Evolutionary conservation across 2,329 filamentous ascomycete species (phyloP).

Genomic region (Fusarium miscanthi): DNA sequence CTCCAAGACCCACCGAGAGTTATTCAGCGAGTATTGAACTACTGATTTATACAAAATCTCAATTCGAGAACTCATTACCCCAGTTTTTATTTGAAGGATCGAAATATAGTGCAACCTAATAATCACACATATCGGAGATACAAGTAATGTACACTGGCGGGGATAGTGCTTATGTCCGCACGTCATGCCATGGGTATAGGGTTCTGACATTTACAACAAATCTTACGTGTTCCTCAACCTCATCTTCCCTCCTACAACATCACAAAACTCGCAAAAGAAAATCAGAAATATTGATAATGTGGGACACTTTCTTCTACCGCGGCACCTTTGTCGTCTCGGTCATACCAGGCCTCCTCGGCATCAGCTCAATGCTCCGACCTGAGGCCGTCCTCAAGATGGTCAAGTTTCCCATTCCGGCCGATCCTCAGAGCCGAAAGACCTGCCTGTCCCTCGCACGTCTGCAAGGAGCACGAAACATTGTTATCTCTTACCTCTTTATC

Average conservation of each 20-base stretch:
- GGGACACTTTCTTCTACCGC: conserved; percentile 25
- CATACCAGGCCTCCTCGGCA: conserved; percentile 30
- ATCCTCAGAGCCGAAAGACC: conserved; percentile 23
- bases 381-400: conserved; percentile 15
- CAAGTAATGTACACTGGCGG: neutral
- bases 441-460: conserved; percentile 12
- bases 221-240: neutral
- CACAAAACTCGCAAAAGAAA: neutral
- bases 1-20: neutral
- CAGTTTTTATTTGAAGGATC: neutral
- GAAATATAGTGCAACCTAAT: neutral
- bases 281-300: neutral
- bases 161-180: neutral
- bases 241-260: neutral
- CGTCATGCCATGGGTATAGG: neutral
- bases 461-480: conserved; percentile 33
- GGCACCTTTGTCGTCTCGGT: conserved; percentile 22
- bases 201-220: neutral
- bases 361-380: conserved; percentile 27
- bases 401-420: conserved; percentile 26
- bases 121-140: neutral
- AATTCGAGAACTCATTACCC: rapidly evolving
- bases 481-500: conserved; percentile 30
- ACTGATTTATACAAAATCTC: rapidly evolving
- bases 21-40: too few relatives aligned